Percentiles rank a stretch among this genome's conserved stretches.
phyloP scores from a whole-genome alignment of 2,329 filamentous ascomycete genomes.

The Daldinia eschscholtzii region DNA sequence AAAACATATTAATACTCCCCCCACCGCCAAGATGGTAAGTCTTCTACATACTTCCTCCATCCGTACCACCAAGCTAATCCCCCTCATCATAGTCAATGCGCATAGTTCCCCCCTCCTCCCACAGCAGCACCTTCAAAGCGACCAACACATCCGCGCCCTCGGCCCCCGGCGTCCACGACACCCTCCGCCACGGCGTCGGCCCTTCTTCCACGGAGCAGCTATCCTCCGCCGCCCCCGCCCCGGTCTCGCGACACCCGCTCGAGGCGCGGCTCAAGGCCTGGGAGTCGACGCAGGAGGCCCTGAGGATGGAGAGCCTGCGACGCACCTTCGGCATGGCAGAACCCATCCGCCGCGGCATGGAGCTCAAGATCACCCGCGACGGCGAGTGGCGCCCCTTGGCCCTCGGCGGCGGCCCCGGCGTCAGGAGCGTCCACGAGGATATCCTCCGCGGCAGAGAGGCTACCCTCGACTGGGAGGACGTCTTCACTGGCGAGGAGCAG shows the following conservation, averaged over 20 bases:
- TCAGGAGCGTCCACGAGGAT: slow-evolving; percentile 84
- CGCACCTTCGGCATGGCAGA: slow-evolving; percentile 92
- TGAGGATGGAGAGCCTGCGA: slow-evolving; percentile 90
- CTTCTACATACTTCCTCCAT: slow-evolving; percentile 8
- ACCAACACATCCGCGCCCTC: slow-evolving; percentile 82
- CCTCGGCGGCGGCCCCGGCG: slow-evolving; percentile 68
- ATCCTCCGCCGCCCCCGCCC: slow-evolving; percentile 12
- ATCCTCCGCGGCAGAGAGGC: slow-evolving; percentile 84
- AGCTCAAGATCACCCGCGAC: slow-evolving; percentile 86
- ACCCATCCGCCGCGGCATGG: slow-evolving; percentile 93
- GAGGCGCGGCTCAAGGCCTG: slow-evolving; percentile 90
- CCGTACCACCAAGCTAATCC: slow-evolving; percentile 29
- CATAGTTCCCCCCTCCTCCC: slow-evolving; percentile 79
- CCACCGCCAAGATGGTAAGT: slow-evolving; percentile 64
- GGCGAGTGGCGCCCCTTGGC: slow-evolving; percentile 84
- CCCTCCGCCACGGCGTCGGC: slow-evolving; percentile 79
- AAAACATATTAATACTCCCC: slow-evolving; percentile 18
- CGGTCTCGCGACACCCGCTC: slow-evolving; percentile 81
- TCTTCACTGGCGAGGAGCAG: slow-evolving; percentile 84
- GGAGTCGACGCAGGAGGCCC: slow-evolving; percentile 86
- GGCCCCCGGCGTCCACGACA: slow-evolving; percentile 92
- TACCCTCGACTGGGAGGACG: slow-evolving; percentile 91
- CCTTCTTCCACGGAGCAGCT: slow-evolving; percentile 55
- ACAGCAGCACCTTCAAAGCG: slow-evolving; percentile 73
- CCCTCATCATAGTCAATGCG: slow-evolving; percentile 77